Percentiles rank a stretch among this genome's conserved stretches.
Conservation (phyloP, 495 filamentous ascomycete genomes). For the Podospora tetraspora region DNA sequence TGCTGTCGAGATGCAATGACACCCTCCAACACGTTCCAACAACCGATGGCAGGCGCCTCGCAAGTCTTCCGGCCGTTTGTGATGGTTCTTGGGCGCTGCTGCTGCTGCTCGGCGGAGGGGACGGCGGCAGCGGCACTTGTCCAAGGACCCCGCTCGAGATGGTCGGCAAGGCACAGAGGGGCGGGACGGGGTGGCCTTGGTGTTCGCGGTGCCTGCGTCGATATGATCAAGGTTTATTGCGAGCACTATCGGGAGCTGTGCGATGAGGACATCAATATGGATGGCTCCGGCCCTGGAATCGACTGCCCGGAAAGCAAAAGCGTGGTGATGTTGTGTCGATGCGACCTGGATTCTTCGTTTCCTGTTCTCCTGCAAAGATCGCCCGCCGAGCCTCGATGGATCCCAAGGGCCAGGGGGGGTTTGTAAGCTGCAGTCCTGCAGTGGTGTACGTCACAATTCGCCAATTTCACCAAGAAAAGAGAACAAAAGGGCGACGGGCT, state of each 20-base stretch:
- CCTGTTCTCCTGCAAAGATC: neutral
- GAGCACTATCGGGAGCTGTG: neutral
- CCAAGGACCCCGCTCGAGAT: constrained; percentile 8
- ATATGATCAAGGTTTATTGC: constrained; percentile 9
- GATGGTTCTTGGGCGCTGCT: neutral
- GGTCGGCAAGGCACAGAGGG: neutral
- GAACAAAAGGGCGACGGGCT: neutral
- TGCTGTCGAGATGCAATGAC: neutral
- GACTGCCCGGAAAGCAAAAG: neutral
- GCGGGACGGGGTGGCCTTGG: constrained; percentile 1
- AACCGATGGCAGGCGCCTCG: neutral
- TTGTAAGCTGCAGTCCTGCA: neutral
- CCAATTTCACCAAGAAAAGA: neutral
- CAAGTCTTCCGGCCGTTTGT: neutral
- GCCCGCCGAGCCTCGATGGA: neutral
- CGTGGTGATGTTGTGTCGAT: neutral
- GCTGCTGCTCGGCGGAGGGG: neutral
- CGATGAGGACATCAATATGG: constrained; percentile 4
- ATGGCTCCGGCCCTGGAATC: neutral
- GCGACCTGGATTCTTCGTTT: constrained; percentile 1
- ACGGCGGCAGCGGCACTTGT: constrained; percentile 3
- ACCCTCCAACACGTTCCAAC: constrained; percentile 9
- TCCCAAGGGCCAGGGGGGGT: neutral
- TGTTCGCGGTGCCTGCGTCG: constrained; percentile 8
- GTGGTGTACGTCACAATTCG: neutral